Evolutionary conservation across 108 stramenopile genomes (phyloP), one percentile per base, ranked within the genome.

Genomic region (Chaetoceros muelleri): DNA sequence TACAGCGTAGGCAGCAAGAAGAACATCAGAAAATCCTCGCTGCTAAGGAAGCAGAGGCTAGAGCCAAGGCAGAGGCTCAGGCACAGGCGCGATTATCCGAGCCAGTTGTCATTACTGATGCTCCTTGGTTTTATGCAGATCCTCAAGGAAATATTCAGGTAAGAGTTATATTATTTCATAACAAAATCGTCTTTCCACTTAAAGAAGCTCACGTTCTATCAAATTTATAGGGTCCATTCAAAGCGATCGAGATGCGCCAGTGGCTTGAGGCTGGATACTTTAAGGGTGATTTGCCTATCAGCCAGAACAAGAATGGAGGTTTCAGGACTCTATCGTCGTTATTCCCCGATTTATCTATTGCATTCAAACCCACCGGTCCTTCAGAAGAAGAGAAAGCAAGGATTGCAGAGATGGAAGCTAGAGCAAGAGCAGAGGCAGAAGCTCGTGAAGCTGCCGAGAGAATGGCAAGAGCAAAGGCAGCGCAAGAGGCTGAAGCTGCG

Each of bases 261-360:
- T 98, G 97, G 97, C 73, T 95, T 44, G 93, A 95, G 62, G 92
- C 91, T 45, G 97, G 97, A 7, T 98, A 98, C 71, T 98, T 98
- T 64, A 90, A 96, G 69, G 90, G 88, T 5, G 87, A 94, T 48
- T 67, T 94, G 29, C 90, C 90, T 10, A 87, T 96, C 30, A 87
- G 90, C 28, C 85, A 86, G 53, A 66, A 78, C 34, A 61, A 68
- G 10, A 61, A 46, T 55, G 95, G 90, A 34, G 83, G 85, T 20
- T 95, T 95, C 63, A 58, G 55, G 45, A 67, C 81, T 8, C 60
- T 95, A 24, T 68, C 71, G 8, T 60, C 61, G 23, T 70, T 74
- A 48, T 94, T 89, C 58, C 81, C 87, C 3, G 85, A 95, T 69
- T 65, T 82, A 27, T 55, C 31, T 17, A 48, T 64, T 1, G 90